A percentile compares a stretch with the other conserved stretches of the same genome.
Conservation (phyloP, 352 stramenopile species). For the Globisporangium paddicum region DNA sequence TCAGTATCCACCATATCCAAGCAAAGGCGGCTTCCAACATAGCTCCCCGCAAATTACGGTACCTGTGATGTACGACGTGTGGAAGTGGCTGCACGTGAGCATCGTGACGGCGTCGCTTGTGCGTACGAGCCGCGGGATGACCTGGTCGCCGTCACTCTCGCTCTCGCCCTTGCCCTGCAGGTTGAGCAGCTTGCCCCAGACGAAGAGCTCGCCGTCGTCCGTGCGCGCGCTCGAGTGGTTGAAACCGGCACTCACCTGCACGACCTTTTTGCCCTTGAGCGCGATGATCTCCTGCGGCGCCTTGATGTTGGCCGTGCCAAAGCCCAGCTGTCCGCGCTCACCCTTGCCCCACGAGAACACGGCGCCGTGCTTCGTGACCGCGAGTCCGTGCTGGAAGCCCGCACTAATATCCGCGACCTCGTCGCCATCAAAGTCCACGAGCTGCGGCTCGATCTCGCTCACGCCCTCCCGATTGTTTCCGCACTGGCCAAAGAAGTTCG, state of each 20-base stretch:
- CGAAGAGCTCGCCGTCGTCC: constrained; percentile 70
- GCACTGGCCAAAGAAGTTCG: constrained; percentile 81
- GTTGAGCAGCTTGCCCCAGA: constrained; percentile 85
- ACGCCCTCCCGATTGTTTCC: constrained; percentile 57
- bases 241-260: constrained; percentile 71
- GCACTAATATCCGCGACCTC: constrained; percentile 64
- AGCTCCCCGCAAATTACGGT: constrained; percentile 6
- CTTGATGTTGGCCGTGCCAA: constrained; percentile 70
- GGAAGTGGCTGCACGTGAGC: constrained; percentile 78
- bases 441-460: constrained; percentile 46
- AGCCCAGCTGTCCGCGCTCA: constrained; percentile 76
- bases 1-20: neutral
- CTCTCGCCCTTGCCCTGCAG: constrained; percentile 54
- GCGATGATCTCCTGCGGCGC: constrained; percentile 73
- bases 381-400: constrained; percentile 77
- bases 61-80: constrained; percentile 81
- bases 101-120: constrained; percentile 66
- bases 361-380: constrained; percentile 54
- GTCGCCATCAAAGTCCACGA: constrained; percentile 62
- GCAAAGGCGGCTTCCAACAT: neutral
- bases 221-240: constrained; percentile 75
- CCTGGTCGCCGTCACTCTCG: constrained; percentile 61
- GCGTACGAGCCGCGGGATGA: constrained; percentile 63
- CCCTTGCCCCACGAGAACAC: constrained; percentile 84
- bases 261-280: constrained; percentile 62